phyloP scores from a whole-genome alignment of 441 rosid genomes.

The Manihot esculenta region DNA sequence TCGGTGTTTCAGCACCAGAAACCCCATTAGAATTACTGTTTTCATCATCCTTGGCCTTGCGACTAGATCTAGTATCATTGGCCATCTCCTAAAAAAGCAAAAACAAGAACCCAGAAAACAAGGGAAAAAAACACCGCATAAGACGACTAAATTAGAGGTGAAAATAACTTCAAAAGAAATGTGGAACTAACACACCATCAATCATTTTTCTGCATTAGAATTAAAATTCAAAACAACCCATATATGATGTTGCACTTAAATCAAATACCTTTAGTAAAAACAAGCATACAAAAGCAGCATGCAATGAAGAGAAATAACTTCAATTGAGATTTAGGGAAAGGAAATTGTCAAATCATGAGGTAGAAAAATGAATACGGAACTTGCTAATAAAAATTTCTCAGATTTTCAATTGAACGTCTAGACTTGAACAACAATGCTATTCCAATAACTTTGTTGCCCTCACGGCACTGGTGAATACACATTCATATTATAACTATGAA shows the following conservation, averaged over 20 bases:
- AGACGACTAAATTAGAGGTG: background rate
- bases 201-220: too few relatives aligned
- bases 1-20: conserved; percentile 26
- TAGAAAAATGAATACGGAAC: too few relatives aligned
- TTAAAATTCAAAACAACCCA: background rate
- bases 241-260: background rate
- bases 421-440: too few relatives aligned
- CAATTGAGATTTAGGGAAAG: too few relatives aligned
- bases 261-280: background rate
- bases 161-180: background rate
- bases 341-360: too few relatives aligned
- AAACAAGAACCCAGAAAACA: background rate
- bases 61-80: conserved; percentile 32
- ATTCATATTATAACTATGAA: too few relatives aligned
- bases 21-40: conserved; percentile 29
- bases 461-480: too few relatives aligned
- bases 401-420: too few relatives aligned
- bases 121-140: background rate
- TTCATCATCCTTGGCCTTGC: conserved; percentile 40
- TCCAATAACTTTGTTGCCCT: too few relatives aligned
- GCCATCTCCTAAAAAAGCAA: conserved; percentile 33
- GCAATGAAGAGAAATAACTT: too few relatives aligned
- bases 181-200: background rate
- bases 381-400: too few relatives aligned
- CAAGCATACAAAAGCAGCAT: background rate